Percentiles rank a stretch among this genome's conserved stretches.
phyloP scores from a whole-genome alignment of 2,329 filamentous ascomycete species.

The Talaromyces sp. region DNA sequence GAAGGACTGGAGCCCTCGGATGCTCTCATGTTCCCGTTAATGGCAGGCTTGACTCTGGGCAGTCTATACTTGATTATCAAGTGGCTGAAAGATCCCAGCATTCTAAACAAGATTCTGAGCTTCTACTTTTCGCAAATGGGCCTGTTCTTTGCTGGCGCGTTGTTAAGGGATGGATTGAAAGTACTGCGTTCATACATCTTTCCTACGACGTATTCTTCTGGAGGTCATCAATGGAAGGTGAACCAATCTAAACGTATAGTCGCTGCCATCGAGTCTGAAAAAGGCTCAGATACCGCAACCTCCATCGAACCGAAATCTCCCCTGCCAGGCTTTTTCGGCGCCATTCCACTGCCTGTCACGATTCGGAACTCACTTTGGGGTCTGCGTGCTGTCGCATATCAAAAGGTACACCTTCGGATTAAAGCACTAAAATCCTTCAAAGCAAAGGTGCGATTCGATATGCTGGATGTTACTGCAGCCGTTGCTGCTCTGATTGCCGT shows the following conservation, averaged over 20 bases:
- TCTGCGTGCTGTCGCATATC: constrained; percentile 46
- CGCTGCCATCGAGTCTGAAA: constrained; percentile 20
- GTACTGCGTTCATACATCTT: constrained; percentile 66
- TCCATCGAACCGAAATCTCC: constrained; percentile 42
- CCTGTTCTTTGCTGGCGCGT: constrained; percentile 68
- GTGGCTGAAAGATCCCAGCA: constrained; percentile 74
- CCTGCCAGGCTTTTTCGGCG: constrained; percentile 50
- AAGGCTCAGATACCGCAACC: constrained; percentile 8
- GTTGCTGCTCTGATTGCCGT: constrained; percentile 54
- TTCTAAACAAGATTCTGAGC: constrained; percentile 78
- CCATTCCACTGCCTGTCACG: constrained; percentile 43
- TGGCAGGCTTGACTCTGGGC: constrained; percentile 68
- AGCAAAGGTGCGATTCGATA: constrained; percentile 41
- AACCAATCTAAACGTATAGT: constrained; percentile 33
- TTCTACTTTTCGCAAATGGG: constrained; percentile 80
- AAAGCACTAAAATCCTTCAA: constrained; percentile 53
- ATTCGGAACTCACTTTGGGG: constrained; percentile 46
- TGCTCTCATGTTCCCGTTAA: constrained; percentile 77
- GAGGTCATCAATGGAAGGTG: constrained; percentile 49
- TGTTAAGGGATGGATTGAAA: constrained; percentile 69
- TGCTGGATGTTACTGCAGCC: constrained; percentile 54
- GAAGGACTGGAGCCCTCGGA: constrained; percentile 71
- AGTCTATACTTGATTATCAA: constrained; percentile 85
- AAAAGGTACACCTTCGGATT: constrained; percentile 51
- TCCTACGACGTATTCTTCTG: constrained; percentile 63